Evolutionary conservation across 108 stramenopile genomes (phyloP).

Genomic region (Pseudonitzschia delicatissima): DNA sequence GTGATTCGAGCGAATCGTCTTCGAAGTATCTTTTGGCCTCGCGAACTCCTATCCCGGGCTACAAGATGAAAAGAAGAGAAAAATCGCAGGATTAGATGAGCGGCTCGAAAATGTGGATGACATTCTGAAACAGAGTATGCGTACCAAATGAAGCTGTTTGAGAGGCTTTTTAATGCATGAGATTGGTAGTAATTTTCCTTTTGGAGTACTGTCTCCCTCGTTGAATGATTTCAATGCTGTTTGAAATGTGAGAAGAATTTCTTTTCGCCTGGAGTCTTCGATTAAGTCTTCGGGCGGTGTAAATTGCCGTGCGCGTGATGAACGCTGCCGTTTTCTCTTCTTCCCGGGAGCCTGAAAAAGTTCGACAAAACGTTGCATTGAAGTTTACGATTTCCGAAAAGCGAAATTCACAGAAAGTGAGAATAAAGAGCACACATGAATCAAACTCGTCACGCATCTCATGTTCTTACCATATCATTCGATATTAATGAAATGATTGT

Average conservation of each 20-base stretch:
- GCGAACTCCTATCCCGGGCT: conserved; percentile 7
- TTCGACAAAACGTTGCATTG: too few species aligned
- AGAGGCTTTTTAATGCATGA: conserved; percentile 16
- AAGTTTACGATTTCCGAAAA: too few species aligned
- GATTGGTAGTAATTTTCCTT: conserved; percentile 1
- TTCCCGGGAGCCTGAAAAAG: background rate
- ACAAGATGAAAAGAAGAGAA: too few species aligned
- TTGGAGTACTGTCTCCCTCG: background rate
- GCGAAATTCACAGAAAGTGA: too few species aligned
- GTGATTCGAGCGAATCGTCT: background rate
- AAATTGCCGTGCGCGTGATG: background rate
- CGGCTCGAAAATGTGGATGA: too few species aligned
- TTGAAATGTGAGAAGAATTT: conserved; percentile 7
- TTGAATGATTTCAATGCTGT: background rate
- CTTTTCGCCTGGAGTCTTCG: conserved; percentile 10
- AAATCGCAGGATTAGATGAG: too few species aligned
- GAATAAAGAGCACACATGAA: too few species aligned
- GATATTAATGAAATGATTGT: too few species aligned
- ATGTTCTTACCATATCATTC: too few species aligned
- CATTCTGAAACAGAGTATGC: too few species aligned
- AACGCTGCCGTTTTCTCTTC: background rate
- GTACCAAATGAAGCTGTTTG: conserved; percentile 11
- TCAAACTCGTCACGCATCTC: too few species aligned
- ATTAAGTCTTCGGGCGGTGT: conserved; percentile 14
- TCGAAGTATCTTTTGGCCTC: conserved; percentile 29